These are phyloP conservation scores for Sordaria brevicollis DNA, from an alignment of 495 filamentous ascomycete genomes.

Conservation along the genomic window DNA sequence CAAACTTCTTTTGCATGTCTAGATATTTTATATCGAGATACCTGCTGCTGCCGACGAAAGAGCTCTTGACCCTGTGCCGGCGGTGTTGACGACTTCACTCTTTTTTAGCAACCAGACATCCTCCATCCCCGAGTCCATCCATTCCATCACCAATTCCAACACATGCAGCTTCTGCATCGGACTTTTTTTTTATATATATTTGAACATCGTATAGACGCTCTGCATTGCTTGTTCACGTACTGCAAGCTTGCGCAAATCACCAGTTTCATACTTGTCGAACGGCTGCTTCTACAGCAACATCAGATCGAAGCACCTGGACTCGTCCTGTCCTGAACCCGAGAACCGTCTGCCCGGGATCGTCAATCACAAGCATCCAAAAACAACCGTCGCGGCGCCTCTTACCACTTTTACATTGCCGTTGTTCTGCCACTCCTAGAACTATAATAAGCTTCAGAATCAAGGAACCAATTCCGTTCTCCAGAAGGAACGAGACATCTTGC, in stretches of 20 bases:
- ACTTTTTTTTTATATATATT: neutral
- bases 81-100: neutral
- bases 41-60: neutral
- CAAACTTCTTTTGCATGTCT: neutral
- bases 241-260: neutral
- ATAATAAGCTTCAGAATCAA: too few species aligned
- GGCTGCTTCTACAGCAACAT: neutral
- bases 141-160: neutral
- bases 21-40: neutral
- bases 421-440: too few species aligned
- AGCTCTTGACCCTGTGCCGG: neutral
- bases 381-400: neutral
- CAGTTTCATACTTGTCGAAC: neutral
- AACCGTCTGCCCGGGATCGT: neutral
- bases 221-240: neutral
- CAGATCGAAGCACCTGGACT: neutral
- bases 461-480: neutral
- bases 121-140: neutral
- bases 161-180: neutral
- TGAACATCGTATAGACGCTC: neutral
- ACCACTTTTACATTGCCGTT: neutral
- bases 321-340: neutral
- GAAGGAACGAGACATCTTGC: slow-evolving; percentile 1
- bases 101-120: neutral
- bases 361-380: neutral